Evolutionary conservation across 1,139 yeast species (phyloP).

Genomic region (Yamadazyma blattariae): DNA sequence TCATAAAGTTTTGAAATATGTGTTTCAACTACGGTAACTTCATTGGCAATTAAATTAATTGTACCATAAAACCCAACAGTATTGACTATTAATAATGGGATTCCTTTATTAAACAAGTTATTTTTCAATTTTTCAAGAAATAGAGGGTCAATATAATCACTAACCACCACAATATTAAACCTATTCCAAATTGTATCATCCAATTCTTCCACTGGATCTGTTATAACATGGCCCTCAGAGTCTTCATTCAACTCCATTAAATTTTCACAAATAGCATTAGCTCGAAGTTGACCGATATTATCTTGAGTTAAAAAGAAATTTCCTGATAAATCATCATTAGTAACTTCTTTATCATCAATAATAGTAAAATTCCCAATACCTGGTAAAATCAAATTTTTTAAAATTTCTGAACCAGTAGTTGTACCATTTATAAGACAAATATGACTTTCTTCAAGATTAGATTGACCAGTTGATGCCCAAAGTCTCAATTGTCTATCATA

Average conservation of each 20-base stretch:
- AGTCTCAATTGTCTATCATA: constrained; percentile 88
- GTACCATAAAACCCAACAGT: constrained; percentile 68
- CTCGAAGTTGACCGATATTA: constrained; percentile 44
- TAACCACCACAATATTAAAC: constrained; percentile 53
- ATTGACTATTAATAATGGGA: constrained; percentile 54
- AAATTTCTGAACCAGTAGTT: constrained; percentile 61
- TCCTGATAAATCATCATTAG: constrained; percentile 43
- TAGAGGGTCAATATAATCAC: constrained; percentile 24
- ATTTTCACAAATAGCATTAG: constrained; percentile 34
- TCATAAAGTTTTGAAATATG: constrained; percentile 70
- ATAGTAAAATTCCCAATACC: constrained; percentile 73
- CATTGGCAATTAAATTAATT: constrained; percentile 49
- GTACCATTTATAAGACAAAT: constrained; percentile 64
- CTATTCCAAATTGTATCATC: constrained; percentile 42
- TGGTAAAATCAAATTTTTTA: constrained; percentile 78
- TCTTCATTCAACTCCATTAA: constrained; percentile 62
- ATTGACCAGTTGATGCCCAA: constrained; percentile 84
- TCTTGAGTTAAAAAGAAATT: constrained; percentile 60
- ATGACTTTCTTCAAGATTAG: constrained; percentile 53
- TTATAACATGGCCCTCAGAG: constrained; percentile 40
- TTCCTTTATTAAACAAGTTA: constrained; percentile 39
- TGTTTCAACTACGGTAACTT: constrained; percentile 68
- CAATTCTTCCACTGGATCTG: constrained; percentile 16
- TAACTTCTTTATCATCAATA: constrained; percentile 45
- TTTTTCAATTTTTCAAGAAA: constrained; percentile 27